Conservation (phyloP, 1,284 basidiomycete genomes). For the Takashimella koratensis region DNA sequence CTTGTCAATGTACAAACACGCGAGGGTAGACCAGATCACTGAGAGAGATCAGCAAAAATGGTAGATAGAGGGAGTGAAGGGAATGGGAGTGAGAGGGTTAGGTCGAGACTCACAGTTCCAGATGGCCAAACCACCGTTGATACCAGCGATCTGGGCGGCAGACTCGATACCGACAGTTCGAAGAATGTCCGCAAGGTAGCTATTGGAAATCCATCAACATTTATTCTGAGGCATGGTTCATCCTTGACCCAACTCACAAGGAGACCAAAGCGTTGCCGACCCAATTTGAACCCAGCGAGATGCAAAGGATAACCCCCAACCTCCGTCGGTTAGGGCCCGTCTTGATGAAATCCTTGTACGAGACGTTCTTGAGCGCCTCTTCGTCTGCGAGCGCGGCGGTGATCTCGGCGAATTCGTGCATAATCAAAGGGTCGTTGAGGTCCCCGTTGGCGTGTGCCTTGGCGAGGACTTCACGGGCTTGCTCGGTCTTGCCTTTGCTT, state of each 20-base stretch:
- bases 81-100: background rate
- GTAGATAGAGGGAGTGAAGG: too few relatives aligned
- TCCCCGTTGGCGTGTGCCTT: constrained; percentile 59
- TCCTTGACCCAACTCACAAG: too few relatives aligned
- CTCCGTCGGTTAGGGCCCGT: constrained; percentile 49
- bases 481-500: constrained; percentile 54
- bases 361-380: constrained; percentile 18
- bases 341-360: constrained; percentile 32
- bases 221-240: too few relatives aligned
- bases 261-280: constrained; percentile 63
- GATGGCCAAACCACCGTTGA: constrained; percentile 62
- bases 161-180: constrained; percentile 64
- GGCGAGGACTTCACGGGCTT: constrained; percentile 57
- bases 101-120: constrained; percentile 2
- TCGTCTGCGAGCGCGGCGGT: constrained; percentile 43
- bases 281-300: constrained; percentile 62
- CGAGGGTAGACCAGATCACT: background rate
- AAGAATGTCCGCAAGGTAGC: constrained; percentile 69
- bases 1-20: background rate
- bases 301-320: constrained; percentile 51
- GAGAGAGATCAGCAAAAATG: too few relatives aligned
- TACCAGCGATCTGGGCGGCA: constrained; percentile 59
- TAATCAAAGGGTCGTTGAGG: constrained; percentile 42
- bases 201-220: too few relatives aligned
- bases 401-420: constrained; percentile 50